phyloP scores from a whole-genome alignment of 352 stramenopile species.

The Aphanomyces astaci region DNA sequence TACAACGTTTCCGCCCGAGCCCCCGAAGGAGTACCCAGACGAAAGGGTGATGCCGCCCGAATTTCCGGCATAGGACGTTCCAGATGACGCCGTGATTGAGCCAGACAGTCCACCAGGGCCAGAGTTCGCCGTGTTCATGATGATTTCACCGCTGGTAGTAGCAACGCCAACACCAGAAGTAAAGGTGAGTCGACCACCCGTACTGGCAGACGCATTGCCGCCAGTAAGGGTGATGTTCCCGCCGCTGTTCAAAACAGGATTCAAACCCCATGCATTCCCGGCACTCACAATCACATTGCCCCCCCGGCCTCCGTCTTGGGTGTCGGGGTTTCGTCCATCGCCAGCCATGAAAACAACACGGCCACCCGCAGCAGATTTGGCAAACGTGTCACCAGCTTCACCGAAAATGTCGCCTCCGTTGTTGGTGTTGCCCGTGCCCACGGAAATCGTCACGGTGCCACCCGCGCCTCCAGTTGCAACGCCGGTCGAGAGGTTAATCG shows the following conservation, averaged over 20 bases:
- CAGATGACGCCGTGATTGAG: constrained; percentile 38
- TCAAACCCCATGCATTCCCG: constrained; percentile 48
- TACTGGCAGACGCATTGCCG: constrained; percentile 39
- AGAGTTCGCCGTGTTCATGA: constrained; percentile 48
- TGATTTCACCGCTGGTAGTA: constrained; percentile 47
- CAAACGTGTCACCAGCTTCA: constrained; percentile 53
- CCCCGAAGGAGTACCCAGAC: constrained; percentile 46
- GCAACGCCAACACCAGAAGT: constrained; percentile 39
- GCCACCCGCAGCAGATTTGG: constrained; percentile 36
- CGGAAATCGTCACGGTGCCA: constrained; percentile 50
- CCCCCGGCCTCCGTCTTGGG: constrained; percentile 52
- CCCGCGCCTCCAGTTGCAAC: constrained; percentile 43
- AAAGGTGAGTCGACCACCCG: constrained; percentile 43
- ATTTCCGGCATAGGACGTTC: constrained; percentile 33
- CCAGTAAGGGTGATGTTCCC: constrained; percentile 42
- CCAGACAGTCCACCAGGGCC: constrained; percentile 46
- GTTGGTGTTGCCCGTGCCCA: constrained; percentile 46
- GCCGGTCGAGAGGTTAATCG: constrained; percentile 63
- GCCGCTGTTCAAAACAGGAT: constrained; percentile 33
- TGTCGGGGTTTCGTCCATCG: constrained; percentile 36
- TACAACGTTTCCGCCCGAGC: constrained; percentile 48
- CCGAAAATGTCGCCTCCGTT: constrained; percentile 59
- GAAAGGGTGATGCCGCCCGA: constrained; percentile 62
- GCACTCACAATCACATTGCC: constrained; percentile 58
- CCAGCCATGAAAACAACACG: constrained; percentile 39